Percentiles rank a stretch among this genome's conserved stretches.
Evolutionary conservation across 2,329 filamentous ascomycete genomes (phyloP).

Genomic region (Pseudonectria foliicola): DNA sequence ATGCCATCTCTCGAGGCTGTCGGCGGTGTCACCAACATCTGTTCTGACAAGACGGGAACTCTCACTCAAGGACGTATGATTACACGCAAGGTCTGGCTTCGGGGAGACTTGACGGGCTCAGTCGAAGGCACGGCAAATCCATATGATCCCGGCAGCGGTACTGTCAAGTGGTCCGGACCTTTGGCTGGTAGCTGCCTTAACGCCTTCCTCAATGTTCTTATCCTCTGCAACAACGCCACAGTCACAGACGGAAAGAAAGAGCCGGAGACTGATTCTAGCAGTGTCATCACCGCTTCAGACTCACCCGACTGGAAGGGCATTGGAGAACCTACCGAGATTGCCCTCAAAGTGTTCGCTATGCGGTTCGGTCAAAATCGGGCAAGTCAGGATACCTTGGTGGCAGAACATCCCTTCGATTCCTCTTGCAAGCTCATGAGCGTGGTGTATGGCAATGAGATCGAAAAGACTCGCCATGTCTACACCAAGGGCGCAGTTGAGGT

Average conservation of each 20-base stretch:
- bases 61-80: constrained; percentile 62
- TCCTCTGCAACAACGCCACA: constrained; percentile 54
- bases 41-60: constrained; percentile 65
- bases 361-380: constrained; percentile 52
- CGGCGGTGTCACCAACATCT: constrained; percentile 63
- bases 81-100: constrained; percentile 54
- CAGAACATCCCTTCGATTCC: constrained; percentile 68
- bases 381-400: constrained; percentile 41
- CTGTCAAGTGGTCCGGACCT: constrained; percentile 36
- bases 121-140: constrained; percentile 51
- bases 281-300: constrained; percentile 38
- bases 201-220: constrained; percentile 46
- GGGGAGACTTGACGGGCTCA: constrained; percentile 42
- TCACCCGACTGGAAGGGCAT: constrained; percentile 48
- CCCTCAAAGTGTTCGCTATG: constrained; percentile 65
- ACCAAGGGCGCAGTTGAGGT: constrained; percentile 54
- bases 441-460: constrained; percentile 42
- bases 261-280: constrained; percentile 39
- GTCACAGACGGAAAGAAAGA: constrained; percentile 43
- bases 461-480: constrained; percentile 37
- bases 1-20: constrained; percentile 60
- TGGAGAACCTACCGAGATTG: constrained; percentile 66
- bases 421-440: constrained; percentile 70
- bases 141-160: constrained; percentile 54
- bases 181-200: constrained; percentile 34